A percentile compares a stretch with the other conserved stretches of the same genome.
Evolutionary conservation across 352 stramenopile species (phyloP).

Genomic region (Globisporangium rhizosaccharum): DNA sequence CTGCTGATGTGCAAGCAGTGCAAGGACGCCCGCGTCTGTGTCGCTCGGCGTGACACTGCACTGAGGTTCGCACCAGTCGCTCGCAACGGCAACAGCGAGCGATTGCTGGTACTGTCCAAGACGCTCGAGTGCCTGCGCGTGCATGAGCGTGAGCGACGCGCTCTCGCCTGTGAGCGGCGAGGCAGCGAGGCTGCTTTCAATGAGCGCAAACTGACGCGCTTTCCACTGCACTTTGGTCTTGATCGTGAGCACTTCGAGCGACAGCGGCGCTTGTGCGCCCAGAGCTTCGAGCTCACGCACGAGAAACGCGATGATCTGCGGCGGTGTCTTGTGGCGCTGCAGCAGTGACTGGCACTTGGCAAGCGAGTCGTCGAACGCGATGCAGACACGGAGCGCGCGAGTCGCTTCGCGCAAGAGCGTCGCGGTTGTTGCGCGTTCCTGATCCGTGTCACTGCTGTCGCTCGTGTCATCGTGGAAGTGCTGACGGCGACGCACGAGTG

Average conservation of each 20-base stretch:
- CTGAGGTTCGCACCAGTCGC: not conserved
- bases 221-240: slow-evolving; percentile 15
- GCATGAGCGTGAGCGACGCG: slow-evolving; percentile 19
- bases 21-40: not conserved
- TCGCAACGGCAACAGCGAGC: slow-evolving; percentile 4
- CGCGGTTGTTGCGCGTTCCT: slow-evolving; percentile 6
- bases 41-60: not conserved
- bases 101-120: slow-evolving; percentile 18
- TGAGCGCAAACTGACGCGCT: slow-evolving; percentile 14
- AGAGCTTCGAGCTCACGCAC: slow-evolving; percentile 18
- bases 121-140: slow-evolving; percentile 20
- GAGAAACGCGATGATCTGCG: slow-evolving; percentile 16
- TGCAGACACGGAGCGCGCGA: slow-evolving; percentile 15
- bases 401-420: not conserved
- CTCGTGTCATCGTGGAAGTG: not conserved
- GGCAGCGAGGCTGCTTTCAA: slow-evolving; percentile 15
- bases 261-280: slow-evolving; percentile 18
- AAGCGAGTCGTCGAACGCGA: slow-evolving; percentile 20
- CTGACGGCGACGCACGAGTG: not conserved
- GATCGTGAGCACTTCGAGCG: slow-evolving; percentile 14
- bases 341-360: slow-evolving; percentile 11
- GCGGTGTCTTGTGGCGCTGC: slow-evolving; percentile 16
- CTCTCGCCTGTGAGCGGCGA: slow-evolving; percentile 12
- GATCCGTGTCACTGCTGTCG: not conserved
- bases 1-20: slow-evolving; percentile 10